A percentile compares a stretch with the other conserved stretches of the same genome.
Conservation (phyloP, 768 basidiomycete species). For the Zangia roseola region DNA sequence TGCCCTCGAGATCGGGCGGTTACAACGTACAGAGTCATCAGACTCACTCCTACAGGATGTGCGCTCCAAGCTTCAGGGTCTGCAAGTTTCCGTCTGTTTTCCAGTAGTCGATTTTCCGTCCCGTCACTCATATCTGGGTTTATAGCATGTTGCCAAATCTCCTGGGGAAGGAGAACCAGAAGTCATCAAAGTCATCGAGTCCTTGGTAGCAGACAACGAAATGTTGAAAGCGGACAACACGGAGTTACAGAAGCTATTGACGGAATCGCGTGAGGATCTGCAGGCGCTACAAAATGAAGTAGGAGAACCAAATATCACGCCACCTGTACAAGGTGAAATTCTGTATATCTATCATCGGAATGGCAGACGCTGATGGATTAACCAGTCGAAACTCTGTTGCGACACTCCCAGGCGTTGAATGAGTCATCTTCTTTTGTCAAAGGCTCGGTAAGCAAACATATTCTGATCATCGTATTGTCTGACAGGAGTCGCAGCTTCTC, state of each 20-base stretch:
- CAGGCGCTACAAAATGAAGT: constrained; percentile 68
- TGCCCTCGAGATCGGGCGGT: constrained; percentile 58
- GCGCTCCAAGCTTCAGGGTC: constrained; percentile 55
- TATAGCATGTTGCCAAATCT: constrained; percentile 41
- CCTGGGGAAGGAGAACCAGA: constrained; percentile 49
- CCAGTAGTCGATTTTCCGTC: background rate
- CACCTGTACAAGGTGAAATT: constrained; percentile 43
- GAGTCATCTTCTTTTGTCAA: constrained; percentile 42
- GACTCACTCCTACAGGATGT: constrained; percentile 69
- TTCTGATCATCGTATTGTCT: constrained; percentile 29
- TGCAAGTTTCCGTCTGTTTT: constrained; percentile 54
- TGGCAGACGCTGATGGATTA: constrained; percentile 3
- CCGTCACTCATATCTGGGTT: constrained; percentile 17
- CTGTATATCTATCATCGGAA: background rate
- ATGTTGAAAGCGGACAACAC: constrained; percentile 76
- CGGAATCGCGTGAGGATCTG: constrained; percentile 76
- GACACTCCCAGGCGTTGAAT: constrained; percentile 43
- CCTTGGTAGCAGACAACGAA: constrained; percentile 86
- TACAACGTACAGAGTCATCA: constrained; percentile 61
- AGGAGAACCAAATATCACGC: constrained; percentile 63
- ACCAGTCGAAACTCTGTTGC: constrained; percentile 36
- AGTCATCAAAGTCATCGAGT: constrained; percentile 69
- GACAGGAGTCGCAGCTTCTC: constrained; percentile 22
- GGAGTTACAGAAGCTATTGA: constrained; percentile 71
- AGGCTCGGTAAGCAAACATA: constrained; percentile 43